Evolutionary conservation across 2,329 filamentous ascomycete species (phyloP).

Genomic region (Alternaria solani): DNA sequence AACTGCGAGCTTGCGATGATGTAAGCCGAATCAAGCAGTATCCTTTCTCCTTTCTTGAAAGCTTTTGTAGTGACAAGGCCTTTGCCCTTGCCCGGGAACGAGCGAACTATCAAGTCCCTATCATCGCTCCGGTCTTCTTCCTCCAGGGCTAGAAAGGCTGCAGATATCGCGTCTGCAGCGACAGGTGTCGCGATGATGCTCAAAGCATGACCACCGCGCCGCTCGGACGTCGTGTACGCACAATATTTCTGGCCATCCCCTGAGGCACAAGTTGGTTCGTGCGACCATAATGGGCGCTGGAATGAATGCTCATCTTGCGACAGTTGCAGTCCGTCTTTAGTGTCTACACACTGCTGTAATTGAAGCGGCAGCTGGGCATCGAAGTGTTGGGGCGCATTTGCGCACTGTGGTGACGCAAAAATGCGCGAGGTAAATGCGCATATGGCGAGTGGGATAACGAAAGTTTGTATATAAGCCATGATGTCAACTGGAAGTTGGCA

Average conservation of each 20-base stretch:
- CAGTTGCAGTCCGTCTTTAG: background rate
- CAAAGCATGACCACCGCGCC: conserved; percentile 24
- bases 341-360: conserved; percentile 12
- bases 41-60: conserved; percentile 24
- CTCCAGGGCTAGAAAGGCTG: conserved; percentile 15
- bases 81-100: conserved; percentile 35
- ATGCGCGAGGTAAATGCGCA: conserved; percentile 4
- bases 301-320: background rate
- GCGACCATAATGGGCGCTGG: conserved; percentile 22
- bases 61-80: conserved; percentile 26
- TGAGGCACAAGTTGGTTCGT: conserved; percentile 23
- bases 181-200: conserved; percentile 31
- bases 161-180: conserved; percentile 24
- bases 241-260: conserved; percentile 26
- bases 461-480: conserved; percentile 19
- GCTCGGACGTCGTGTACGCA: conserved; percentile 22
- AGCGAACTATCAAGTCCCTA: conserved; percentile 21
- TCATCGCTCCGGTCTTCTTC: background rate
- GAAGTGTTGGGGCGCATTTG: conserved; percentile 18
- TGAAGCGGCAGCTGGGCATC: conserved; percentile 18
- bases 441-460: conserved; percentile 15
- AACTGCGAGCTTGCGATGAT: conserved; percentile 33
- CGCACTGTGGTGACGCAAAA: conserved; percentile 15
- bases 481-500: conserved; percentile 3
- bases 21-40: conserved; percentile 31